phyloP scores from a whole-genome alignment of 805 yeast genomes.

The Suhomyces faveliae region DNA sequence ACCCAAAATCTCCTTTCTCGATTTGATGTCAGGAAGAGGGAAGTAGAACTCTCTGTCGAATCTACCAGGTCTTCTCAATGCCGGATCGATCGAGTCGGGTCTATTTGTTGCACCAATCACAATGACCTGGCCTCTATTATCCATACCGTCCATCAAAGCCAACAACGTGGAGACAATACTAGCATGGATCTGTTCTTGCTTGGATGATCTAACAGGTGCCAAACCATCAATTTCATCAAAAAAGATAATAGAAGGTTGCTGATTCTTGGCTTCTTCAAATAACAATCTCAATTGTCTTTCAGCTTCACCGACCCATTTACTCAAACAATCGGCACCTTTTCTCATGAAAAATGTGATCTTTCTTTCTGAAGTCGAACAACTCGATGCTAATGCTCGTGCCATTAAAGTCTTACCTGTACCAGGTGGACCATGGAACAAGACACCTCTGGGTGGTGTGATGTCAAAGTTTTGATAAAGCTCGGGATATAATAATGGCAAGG shows the following conservation, averaged over 20 bases:
- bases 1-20: conserved; percentile 72
- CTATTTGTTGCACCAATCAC: conserved; percentile 98
- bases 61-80: conserved; percentile 93
- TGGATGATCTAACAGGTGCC: conserved; percentile 96
- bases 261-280: conserved; percentile 93
- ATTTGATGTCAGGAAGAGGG: conserved; percentile 81
- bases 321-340: conserved; percentile 94
- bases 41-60: conserved; percentile 96
- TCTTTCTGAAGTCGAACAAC: conserved; percentile 78
- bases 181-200: conserved; percentile 98
- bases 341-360: conserved; percentile 97
- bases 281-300: conserved; percentile 87
- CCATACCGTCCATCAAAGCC: conserved; percentile 99
- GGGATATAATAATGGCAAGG: conserved; percentile 88
- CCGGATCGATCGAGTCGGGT: conserved; percentile 98
- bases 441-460: conserved; percentile 97
- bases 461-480: conserved; percentile 87
- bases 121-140: conserved; percentile 95
- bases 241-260: conserved; percentile 93
- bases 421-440: conserved; percentile 96
- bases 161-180: conserved; percentile 92
- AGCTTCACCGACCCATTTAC: conserved; percentile 99
- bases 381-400: conserved; percentile 97
- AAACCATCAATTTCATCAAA: conserved; percentile 98
- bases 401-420: conserved; percentile 98